phyloP scores from a whole-genome alignment of 352 stramenopile genomes.

The Phytophthora vignae region DNA sequence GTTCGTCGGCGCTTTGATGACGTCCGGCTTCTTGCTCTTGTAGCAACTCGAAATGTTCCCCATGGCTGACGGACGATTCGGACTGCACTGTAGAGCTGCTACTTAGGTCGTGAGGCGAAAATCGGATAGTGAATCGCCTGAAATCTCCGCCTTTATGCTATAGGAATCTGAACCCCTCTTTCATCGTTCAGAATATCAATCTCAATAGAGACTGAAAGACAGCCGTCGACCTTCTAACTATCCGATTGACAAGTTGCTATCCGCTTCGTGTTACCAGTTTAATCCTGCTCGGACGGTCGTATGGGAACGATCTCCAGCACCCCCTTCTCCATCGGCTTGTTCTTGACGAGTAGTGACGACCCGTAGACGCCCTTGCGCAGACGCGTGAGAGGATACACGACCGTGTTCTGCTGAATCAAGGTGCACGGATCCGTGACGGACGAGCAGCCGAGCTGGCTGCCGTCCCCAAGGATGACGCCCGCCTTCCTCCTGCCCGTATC shows the following conservation, averaged over 20 bases:
- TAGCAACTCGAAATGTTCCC: slow-evolving; percentile 27
- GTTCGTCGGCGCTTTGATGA: slow-evolving; percentile 1
- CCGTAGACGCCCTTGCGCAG: slow-evolving; percentile 77
- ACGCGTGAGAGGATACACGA: slow-evolving; percentile 74
- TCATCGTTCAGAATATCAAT: not conserved
- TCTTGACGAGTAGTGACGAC: slow-evolving; percentile 76
- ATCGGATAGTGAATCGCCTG: slow-evolving; percentile 17
- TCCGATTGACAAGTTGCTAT: not conserved
- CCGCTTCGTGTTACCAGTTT: not conserved
- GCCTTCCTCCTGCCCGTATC: slow-evolving; percentile 76
- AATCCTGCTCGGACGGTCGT: slow-evolving; percentile 11
- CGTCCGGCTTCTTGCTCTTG: slow-evolving; percentile 18
- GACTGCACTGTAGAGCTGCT: not conserved
- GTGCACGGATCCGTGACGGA: slow-evolving; percentile 80
- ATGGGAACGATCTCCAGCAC: slow-evolving; percentile 65
- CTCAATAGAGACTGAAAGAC: not conserved
- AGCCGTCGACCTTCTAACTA: not conserved
- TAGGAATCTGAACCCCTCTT: not conserved
- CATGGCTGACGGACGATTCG: slow-evolving; percentile 7
- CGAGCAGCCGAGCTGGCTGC: slow-evolving; percentile 76
- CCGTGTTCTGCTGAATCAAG: slow-evolving; percentile 60
- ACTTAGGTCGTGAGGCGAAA: not conserved
- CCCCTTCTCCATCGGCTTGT: slow-evolving; percentile 78
- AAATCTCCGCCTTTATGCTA: not conserved
- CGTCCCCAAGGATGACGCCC: slow-evolving; percentile 76